Evolutionary conservation across 2,329 filamentous ascomycete species (phyloP), one percentile per base, ranked within the genome.

Genomic region (Lizonia empirigonia): DNA sequence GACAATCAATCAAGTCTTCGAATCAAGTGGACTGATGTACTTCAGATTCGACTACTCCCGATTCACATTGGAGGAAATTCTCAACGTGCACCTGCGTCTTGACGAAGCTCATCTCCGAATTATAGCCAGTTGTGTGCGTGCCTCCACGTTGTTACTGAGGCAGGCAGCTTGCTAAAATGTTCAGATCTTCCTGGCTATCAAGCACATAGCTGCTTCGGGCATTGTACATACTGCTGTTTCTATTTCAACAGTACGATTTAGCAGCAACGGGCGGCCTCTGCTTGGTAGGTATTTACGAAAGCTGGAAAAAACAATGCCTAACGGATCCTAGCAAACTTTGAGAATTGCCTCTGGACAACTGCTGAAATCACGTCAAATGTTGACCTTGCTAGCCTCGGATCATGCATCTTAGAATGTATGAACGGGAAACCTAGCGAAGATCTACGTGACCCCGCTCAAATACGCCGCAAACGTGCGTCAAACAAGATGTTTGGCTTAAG

Each of bases 401-500:
- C 37, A 23, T 33, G 36, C 23, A 29, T 56, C 12, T 30, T 56
- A n/a, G 49, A 56, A 15, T 56, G 53, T 33, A 56, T 56, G 53
- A 50, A 53, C 10, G 44, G 50, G 10, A 35, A 20, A 12, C 40
- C 49, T 8, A 46, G 29, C 5, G 36, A 45, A 19, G 20, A 42
- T n/a, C 39, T 52, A 8, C 50, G 53, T 23, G 36, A 39, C 22
- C 24, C 19, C n/a, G 27, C 26, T 26, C 38, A 37, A 19, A 37
- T 56, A 37, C 49, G 32, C 9, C 22, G 39, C 15, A 41, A 56
- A 33, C 38, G 49, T 12, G 34, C 24, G 15, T 30, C 38, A 16
- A 53, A 53, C 24, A 53, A 56, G 44, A 47, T 56, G 30, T 56
- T 56, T 37, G 53, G 53, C 16, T 34, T 56, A 5, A 38, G 53